These are phyloP conservation scores for Fusarium sambucinum DNA, from an alignment of 2,329 filamentous ascomycete species.

Conservation along the genomic window DNA sequence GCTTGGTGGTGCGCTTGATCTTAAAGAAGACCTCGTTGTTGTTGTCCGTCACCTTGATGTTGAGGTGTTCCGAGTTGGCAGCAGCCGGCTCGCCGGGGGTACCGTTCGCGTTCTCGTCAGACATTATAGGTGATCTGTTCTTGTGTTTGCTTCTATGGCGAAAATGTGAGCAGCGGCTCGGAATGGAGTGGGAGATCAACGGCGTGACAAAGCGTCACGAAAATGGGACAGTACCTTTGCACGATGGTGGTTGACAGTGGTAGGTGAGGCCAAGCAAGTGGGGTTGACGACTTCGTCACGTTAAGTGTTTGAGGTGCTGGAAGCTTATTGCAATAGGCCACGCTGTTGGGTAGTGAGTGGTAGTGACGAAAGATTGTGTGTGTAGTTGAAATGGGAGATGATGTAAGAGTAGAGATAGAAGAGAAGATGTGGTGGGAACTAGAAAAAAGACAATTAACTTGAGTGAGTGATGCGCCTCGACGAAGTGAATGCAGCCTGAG, in stretches of 20 bases:
- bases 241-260: slow-evolving; percentile 14
- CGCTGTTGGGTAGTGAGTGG: background rate
- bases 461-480: slow-evolving; percentile 40
- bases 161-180: slow-evolving; percentile 33
- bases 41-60: slow-evolving; percentile 99
- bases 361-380: background rate
- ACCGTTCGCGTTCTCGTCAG: slow-evolving; percentile 61
- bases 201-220: slow-evolving; percentile 23
- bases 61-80: slow-evolving; percentile 82
- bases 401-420: slow-evolving; percentile 9
- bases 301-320: slow-evolving; percentile 2
- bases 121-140: slow-evolving; percentile 57
- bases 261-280: slow-evolving; percentile 20
- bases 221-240: slow-evolving; percentile 29
- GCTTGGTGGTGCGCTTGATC: slow-evolving; percentile 95
- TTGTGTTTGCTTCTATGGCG: background rate
- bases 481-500: slow-evolving; percentile 25
- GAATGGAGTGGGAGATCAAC: background rate
- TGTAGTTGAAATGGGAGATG: background rate
- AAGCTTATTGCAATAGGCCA: background rate
- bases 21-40: slow-evolving; percentile 99
- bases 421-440: slow-evolving; percentile 27
- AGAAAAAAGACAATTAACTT: slow-evolving; percentile 10
- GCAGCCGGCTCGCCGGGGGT: slow-evolving; percentile 61
- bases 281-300: slow-evolving; percentile 25